Conservation (phyloP, 106 monocot species). For the Ottelia alismoides region DNA sequence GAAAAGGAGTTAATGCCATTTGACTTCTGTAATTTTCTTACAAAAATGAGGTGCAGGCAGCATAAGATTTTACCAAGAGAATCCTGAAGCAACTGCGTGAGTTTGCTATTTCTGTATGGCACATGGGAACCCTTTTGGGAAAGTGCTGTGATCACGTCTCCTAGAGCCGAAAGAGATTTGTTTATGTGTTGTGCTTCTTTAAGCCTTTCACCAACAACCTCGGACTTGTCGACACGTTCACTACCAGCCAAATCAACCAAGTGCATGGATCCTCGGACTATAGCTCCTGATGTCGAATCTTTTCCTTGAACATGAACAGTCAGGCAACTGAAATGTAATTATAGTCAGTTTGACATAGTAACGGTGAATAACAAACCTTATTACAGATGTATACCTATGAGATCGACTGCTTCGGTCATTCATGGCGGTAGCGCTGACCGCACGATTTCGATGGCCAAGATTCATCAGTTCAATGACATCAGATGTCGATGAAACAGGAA, state of each 20-base stretch:
- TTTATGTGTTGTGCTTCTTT: slow-evolving; percentile 93
- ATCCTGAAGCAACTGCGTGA: slow-evolving; percentile 73
- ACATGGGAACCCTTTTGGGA: slow-evolving; percentile 77
- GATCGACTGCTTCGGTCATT: slow-evolving; percentile 88
- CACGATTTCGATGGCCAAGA: slow-evolving; percentile 63
- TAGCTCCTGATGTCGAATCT: slow-evolving; percentile 37
- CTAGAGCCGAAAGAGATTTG: slow-evolving; percentile 80
- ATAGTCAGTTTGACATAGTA: no score
- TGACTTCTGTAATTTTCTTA: background rate
- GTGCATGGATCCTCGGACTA: slow-evolving; percentile 51
- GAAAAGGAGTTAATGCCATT: no score
- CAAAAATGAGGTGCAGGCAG: background rate
- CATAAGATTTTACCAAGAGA: slow-evolving; percentile 40
- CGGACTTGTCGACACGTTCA: slow-evolving; percentile 89
- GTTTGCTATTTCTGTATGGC: slow-evolving; percentile 92
- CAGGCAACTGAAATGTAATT: slow-evolving; percentile 84
- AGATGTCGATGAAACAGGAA: slow-evolving; percentile 41
- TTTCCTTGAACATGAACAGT: slow-evolving; percentile 74
- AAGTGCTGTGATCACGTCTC: slow-evolving; percentile 70
- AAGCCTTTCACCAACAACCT: slow-evolving; percentile 76
- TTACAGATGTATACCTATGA: slow-evolving; percentile 50
- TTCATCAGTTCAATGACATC: slow-evolving; percentile 78
- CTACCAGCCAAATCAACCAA: slow-evolving; percentile 93
- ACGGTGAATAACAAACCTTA: no score
- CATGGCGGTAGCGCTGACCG: slow-evolving; percentile 55